Percentiles rank a stretch among this genome's conserved stretches.
Evolutionary conservation across 164 flowering plant genomes (phyloP).

Genomic region (Protea cynaroides): DNA sequence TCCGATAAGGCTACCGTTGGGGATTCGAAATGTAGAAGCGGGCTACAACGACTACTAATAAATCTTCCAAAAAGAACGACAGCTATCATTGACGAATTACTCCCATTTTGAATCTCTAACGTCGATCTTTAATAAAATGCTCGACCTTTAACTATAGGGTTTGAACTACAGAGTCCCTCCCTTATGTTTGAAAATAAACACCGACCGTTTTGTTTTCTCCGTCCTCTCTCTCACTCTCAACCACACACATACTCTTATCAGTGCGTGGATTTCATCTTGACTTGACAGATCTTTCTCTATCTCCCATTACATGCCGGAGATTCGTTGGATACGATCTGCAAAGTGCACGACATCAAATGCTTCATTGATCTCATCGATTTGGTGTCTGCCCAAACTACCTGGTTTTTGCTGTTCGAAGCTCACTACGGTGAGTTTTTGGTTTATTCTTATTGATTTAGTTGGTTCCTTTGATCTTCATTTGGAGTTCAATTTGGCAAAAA

Average conservation of each 20-base stretch:
- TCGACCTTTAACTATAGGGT: constrained; percentile 18
- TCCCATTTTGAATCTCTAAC: not conserved
- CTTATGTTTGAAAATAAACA: constrained; percentile 8
- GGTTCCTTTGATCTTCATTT: not conserved
- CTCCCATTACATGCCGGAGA: not conserved
- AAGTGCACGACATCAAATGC: constrained; percentile 5
- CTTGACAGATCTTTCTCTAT: constrained; percentile 6
- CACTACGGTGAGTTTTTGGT: constrained; percentile 24
- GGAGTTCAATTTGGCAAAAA: not conserved
- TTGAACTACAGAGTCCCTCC: constrained; percentile 19
- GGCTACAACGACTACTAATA: not conserved
- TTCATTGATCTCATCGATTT: constrained; percentile 4
- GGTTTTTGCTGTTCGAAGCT: constrained; percentile 12
- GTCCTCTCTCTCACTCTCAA: constrained; percentile 5
- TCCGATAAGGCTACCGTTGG: constrained; percentile 13
- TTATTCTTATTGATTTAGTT: not conserved
- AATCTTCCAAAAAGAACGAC: not conserved
- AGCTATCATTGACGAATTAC: not conserved
- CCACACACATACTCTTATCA: constrained; percentile 1
- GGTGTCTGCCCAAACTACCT: not conserved
- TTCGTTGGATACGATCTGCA: constrained; percentile 12
- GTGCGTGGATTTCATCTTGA: not conserved
- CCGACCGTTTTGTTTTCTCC: constrained; percentile 12
- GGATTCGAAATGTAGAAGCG: constrained; percentile 12
- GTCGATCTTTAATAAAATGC: constrained; percentile 7